These are phyloP conservation scores for Crithidia fasciculata DNA, from an alignment of 208 protist genomes.

Conservation along the genomic window DNA sequence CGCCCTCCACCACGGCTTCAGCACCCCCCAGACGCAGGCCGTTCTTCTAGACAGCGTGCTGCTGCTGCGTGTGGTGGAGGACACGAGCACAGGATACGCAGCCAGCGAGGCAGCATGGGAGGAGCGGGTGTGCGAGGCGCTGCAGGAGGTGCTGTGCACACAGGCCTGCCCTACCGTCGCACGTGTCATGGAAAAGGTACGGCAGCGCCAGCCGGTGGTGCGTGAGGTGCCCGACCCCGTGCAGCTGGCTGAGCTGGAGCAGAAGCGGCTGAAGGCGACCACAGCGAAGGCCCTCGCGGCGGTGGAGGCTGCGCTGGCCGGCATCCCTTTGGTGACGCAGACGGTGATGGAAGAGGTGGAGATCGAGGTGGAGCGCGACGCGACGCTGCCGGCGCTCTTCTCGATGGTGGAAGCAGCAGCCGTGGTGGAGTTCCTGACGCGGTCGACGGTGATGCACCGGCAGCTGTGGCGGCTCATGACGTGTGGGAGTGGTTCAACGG, in stretches of 20 bases:
- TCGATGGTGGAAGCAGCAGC: constrained; percentile 52
- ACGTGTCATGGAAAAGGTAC: constrained; percentile 38
- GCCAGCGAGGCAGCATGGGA: constrained; percentile 14
- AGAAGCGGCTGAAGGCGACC: constrained; percentile 48
- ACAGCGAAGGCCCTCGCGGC: constrained; percentile 55
- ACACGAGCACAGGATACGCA: not conserved
- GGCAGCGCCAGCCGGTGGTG: constrained; percentile 28
- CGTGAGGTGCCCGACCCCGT: constrained; percentile 55
- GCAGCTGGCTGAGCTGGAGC: constrained; percentile 48
- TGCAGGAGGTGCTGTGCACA: constrained; percentile 51
- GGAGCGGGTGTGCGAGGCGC: constrained; percentile 29
- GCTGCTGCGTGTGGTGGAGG: constrained; percentile 50
- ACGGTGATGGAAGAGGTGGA: constrained; percentile 39
- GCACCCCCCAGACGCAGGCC: constrained; percentile 60
- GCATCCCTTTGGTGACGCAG: constrained; percentile 40
- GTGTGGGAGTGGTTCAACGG: not conserved
- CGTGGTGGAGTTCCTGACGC: constrained; percentile 64
- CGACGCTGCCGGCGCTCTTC: constrained; percentile 69
- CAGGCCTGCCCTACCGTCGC: constrained; percentile 55
- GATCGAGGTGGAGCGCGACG: constrained; percentile 43
- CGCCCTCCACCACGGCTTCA: constrained; percentile 45
- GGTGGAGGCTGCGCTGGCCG: constrained; percentile 46
- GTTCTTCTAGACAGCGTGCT: constrained; percentile 66
- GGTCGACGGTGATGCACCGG: constrained; percentile 67
- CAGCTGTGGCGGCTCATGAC: constrained; percentile 59